Conservation (phyloP, 352 stramenopile genomes). For the Pythium guiyangense region DNA sequence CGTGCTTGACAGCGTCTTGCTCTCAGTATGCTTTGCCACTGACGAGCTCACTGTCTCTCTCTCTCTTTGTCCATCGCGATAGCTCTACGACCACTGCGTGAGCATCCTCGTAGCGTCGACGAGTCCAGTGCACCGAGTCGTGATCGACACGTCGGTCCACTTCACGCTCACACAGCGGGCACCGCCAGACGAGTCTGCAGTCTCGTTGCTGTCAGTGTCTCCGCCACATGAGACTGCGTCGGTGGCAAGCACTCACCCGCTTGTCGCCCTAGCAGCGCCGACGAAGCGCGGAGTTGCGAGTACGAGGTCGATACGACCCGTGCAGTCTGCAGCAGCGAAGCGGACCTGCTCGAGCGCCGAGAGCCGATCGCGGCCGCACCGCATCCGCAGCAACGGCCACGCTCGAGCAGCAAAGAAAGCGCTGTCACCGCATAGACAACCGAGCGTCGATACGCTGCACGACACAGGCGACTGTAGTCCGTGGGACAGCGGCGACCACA, state of each 20-base stretch:
- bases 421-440: background rate
- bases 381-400: slow-evolving; percentile 7
- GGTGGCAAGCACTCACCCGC: no score
- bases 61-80: background rate
- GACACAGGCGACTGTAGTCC: slow-evolving; percentile 9
- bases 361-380: slow-evolving; percentile 1
- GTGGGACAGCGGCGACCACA: slow-evolving; percentile 12
- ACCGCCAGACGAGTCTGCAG: background rate
- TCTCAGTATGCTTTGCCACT: background rate
- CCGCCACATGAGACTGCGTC: background rate
- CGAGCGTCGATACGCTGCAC: slow-evolving; percentile 1
- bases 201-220: background rate
- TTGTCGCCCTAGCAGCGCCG: no score
- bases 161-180: slow-evolving; percentile 19
- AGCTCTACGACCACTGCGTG: slow-evolving; percentile 53
- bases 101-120: slow-evolving; percentile 40
- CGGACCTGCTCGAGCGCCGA: slow-evolving; percentile 10
- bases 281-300: background rate
- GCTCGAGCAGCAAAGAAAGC: background rate
- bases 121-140: slow-evolving; percentile 29
- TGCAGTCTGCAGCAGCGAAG: background rate
- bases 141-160: slow-evolving; percentile 54
- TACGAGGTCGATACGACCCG: background rate
- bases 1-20: slow-evolving; percentile 1
- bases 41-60: background rate